Evolutionary conservation across 257 asterid genomes (phyloP).

Genomic region (Buddleja alternifolia): DNA sequence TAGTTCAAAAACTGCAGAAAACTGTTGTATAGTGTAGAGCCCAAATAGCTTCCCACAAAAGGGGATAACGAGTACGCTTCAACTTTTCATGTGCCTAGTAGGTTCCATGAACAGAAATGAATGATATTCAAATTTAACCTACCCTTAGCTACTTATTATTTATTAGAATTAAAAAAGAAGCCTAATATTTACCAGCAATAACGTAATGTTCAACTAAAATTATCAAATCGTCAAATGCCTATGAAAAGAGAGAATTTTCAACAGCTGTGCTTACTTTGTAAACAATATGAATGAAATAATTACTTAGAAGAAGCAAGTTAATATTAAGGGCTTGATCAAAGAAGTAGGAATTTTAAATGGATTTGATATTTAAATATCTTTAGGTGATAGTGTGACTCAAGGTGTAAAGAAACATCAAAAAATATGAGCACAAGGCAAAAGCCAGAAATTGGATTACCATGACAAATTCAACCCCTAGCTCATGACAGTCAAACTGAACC

Average conservation of each 20-base stretch:
- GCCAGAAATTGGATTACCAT: conserved; percentile 54
- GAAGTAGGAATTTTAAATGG: neutral
- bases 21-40: neutral
- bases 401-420: conserved; percentile 15
- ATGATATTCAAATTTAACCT: conserved; percentile 14
- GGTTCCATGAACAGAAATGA: neutral
- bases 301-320: neutral
- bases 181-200: conserved; percentile 1
- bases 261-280: neutral
- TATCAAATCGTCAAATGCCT: too few species aligned
- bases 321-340: neutral
- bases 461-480: conserved; percentile 94
- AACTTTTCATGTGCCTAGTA: neutral
- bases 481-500: conserved; percentile 89
- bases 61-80: neutral
- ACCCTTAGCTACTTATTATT: neutral
- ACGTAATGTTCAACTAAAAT: too few species aligned
- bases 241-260: neutral
- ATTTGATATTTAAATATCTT: neutral
- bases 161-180: neutral
- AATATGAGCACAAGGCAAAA: neutral
- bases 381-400: neutral
- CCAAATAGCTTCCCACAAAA: neutral
- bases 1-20: neutral
- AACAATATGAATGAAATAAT: neutral